Evolutionary conservation across 129 eudicot species (phyloP), one percentile per base, ranked within the genome.

Genomic region (Saposhnikovia divaricata): DNA sequence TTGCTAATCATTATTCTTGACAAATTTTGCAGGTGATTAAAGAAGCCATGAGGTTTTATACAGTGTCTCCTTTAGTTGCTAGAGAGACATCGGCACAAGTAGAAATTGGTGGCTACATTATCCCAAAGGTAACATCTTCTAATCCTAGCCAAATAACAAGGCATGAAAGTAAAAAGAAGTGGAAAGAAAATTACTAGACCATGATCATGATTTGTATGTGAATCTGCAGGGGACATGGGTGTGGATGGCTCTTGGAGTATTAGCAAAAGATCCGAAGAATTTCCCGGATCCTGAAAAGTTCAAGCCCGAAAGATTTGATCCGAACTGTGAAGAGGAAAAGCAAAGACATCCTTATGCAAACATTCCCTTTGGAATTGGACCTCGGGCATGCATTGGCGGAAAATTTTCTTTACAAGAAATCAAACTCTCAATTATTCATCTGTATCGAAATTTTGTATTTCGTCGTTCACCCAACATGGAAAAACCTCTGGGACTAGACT

Each of bases 291-390:
- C 99, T 0, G 89, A 92, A 43, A 89, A 92, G 85, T 96, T 96
- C 85, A 96, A 83, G 81, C 99, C 99, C 0, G 98, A 92, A 83
- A 90, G 97, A 68, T 96, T 96, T 9, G 90, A 92, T 81, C 95
- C 90, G 15, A 87, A 83, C 14, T 84, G 97, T 42, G 91, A 90
- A 25, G 98, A 92, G 83, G 93, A 92, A 78, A 92, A 92, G 74
- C 84, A 57, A 47, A 89, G 98, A 85, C 99, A 96, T 81, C 99
- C 97, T 14, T 96, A 96, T 73, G 99, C 99, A 23, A 83, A 89
- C 80, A 92, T 92, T 72, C 99, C 99, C 74, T 96, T 96, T 61
- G 99, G 99, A 66, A 86, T 96, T 25, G 99, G 99, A 37, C 99
- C 99, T 51, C 87, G 98, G 45, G 91, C 93, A 18, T 96, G 99